phyloP scores from a whole-genome alignment of 768 basidiomycete species.

The Kwoniella pini region DNA sequence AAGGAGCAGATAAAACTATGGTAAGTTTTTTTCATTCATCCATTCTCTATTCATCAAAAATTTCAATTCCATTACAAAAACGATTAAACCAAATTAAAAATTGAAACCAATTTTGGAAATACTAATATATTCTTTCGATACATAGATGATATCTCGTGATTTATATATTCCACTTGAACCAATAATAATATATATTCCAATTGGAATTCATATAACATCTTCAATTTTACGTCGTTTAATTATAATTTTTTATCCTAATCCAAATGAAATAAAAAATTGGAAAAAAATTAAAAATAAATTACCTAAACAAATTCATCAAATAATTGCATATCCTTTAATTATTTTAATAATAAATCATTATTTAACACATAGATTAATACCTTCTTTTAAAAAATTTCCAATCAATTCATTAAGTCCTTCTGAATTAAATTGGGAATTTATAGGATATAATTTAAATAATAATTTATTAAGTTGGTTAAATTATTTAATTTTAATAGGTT shows the following conservation, averaged over 20 bases:
- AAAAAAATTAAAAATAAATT: conserved; percentile 14
- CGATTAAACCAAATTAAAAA: too few species aligned
- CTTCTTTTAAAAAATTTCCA: conserved; percentile 58
- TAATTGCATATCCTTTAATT: conserved; percentile 64
- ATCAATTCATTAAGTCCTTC: conserved; percentile 68
- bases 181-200: conserved; percentile 67
- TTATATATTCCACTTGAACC: conserved; percentile 79
- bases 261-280: conserved; percentile 10
- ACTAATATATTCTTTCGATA: background rate
- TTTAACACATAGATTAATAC: conserved; percentile 66
- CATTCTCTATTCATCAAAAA: too few species aligned
- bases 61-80: too few species aligned
- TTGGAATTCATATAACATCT: conserved; percentile 66
- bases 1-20: conserved; percentile 71
- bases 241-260: conserved; percentile 42
- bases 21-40: too few species aligned
- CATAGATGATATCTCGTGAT: conserved; percentile 75
- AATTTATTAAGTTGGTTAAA: conserved; percentile 64
- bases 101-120: too few species aligned
- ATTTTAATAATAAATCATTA: conserved; percentile 68
- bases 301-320: conserved; percentile 58
- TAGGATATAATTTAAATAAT: conserved; percentile 63
- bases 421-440: conserved; percentile 80
- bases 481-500: conserved; percentile 65
- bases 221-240: conserved; percentile 65